Evolutionary conservation across 441 rosid genomes (phyloP), one percentile per base, ranked within the genome.

Genomic region (Macaranga tanarius): DNA sequence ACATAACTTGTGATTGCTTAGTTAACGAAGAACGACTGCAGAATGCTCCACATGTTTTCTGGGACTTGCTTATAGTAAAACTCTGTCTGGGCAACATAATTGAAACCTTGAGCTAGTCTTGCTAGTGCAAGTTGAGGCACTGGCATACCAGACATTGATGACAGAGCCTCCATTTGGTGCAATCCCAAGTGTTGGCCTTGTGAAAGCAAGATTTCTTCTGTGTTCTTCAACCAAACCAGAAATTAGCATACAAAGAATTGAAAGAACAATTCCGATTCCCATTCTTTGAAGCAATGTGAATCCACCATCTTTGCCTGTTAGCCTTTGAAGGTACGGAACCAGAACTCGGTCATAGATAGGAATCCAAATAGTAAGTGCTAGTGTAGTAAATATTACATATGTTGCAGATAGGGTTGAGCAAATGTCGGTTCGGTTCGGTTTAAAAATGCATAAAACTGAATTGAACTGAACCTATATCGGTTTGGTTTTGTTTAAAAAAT

Each of bases 311-410:
- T 62, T 81, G 31, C 81, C 74, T 5, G 84, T 87, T 12, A 81
- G 50, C 55, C 51, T 83, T 73, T 62, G 62, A 44, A 87, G 70
- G 50, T 58, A 69, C 0, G 88, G 88, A 50, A 83, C 85, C 3
- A 83, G 25, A 47, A 85, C 68, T 65, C 85, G 63, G 72, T 83
- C 90, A 23, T 86, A 87, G 61, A 85, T 51, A 5, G 86, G 80
- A 67, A 87, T 70, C 84, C 83, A 87, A 19, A 87, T n/a, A 28
- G 82, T 83, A 54, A 87, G 78, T 22, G 80, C 73, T 34, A 80
- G 52, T 84, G 83, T 84, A 44, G 73, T 31, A 60, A 86, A 81
- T 67, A 84, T 82, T 17, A 70, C 62, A 48, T 72, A 86, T 13
- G 90, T 71, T 44, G 84, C 89, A 0, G 81, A n/a, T n/a, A n/a